Base-by-base conservation (phyloP, 495 filamentous ascomycete species). In the Emericellopsis terricola region DNA sequence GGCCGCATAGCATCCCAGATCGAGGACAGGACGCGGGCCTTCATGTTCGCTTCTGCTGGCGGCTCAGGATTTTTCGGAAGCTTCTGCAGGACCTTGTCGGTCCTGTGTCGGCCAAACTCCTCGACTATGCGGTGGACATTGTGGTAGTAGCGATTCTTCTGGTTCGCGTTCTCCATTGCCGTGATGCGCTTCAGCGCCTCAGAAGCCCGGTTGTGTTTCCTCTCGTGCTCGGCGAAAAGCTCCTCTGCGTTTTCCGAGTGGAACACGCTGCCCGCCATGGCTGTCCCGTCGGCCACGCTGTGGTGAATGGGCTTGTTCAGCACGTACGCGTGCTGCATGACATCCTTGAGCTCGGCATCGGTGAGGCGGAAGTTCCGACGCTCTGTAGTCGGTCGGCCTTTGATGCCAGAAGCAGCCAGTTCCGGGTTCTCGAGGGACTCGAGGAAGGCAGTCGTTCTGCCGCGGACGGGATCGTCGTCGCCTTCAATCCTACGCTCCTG, bases 61-160 rank as follows among this genome's bases (percentile, higher is more conserved):
- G 69, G 77, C 49, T 68, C 66, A 29, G 60, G 51, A 26, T 45
- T 39, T 5, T 46, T 46, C 21, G 58, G 43, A 39, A 72, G 74
- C 2, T 71, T 67, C 13, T 64, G 59, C 2, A 96, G 59, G 1
- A 49, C 47, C 0, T 46, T 20, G 55, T 99, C 89, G n/a, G 89
- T 96, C 41, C 73, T 67, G 62, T 96, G 89, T 28, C 89, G 70
- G 10, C 89, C 89, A 44, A 97, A 94, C 1, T 68, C 76, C 40
- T 82, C 70, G 42, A 97, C 76, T 50, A 84, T 92, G 19, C 78
- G 70, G 38, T 77, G 66, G 40, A 78, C 76, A 50, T 91, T 91
- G 41, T 77, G 72, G 28, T 82, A 75, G 38, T 73, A 71, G 29
- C 68, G 68, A 41, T 92, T 83, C 55, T 79, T 74, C 30, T 63